Evolutionary conservation across 2,329 filamentous ascomycete genomes (phyloP), one percentile per base, ranked within the genome.

Genomic region (Coniochaeta sp.): DNA sequence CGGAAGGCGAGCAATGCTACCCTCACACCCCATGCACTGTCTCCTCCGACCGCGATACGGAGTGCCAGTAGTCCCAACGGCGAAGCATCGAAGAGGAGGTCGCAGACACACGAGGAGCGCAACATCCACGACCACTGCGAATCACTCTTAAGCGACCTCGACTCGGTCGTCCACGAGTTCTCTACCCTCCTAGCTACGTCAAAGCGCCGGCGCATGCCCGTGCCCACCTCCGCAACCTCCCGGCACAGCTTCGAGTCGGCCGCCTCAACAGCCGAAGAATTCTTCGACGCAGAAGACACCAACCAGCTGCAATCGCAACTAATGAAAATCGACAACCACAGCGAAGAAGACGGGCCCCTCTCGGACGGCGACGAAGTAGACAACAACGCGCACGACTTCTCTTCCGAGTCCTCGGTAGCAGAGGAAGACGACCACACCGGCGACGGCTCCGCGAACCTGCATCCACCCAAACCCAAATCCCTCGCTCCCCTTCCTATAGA

Each of bases 241-340:
- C 58, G 61, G 16, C 48, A 30, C 18, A 63, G 61, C 53, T 52
- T 55, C 22, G 72, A 65, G 27, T 67, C 58, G 42, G 67, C 58
- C 49, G 65, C 66, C 0, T 79, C 79, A 20, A 86, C 88, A 1
- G 81, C 81, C 2, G 89, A 95, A 52, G 92, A 97, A 65, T 99
- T 97, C 70, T 99, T 96, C 61, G 94, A 99, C 65, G 94, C 94
- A 1, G 84, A 87, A 61, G 86, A n/a, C n/a, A n/a, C 83, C 49
- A 84, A 81, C 14, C 79, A 81, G 58, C 61, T 70, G 22, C 45
- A 48, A 26, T 83, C 85, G 7, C 84, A 88, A 51, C 75, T 96
- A 8, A 75, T 95, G 56, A 85, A 85, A 48, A 92, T 96, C 50
- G 69, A 75, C 54, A 79, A 83, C 54, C 82, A 80, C 45, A 89